Conservation (phyloP, 768 basidiomycete species). For the Lactifluus subvellereus region DNA sequence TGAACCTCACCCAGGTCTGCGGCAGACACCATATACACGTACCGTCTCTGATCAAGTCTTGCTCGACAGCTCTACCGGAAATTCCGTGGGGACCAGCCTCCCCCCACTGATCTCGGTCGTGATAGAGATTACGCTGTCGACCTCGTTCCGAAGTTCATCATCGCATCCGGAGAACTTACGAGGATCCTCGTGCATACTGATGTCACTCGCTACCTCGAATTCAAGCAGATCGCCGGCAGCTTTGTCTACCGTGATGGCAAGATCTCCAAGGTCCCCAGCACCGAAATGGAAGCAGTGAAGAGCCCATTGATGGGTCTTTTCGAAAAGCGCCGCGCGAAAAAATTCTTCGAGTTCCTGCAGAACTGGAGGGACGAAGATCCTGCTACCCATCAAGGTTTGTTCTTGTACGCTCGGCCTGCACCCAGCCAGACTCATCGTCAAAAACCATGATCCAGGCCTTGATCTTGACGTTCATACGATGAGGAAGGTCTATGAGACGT, state of each 20-base stretch:
- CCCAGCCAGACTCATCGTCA: not conserved
- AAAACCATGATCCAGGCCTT: slow-evolving; percentile 48
- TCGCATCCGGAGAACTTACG: slow-evolving; percentile 94
- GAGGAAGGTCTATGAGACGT: slow-evolving; percentile 94
- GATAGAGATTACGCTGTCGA: slow-evolving; percentile 98
- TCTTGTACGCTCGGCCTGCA: not conserved
- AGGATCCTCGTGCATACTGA: slow-evolving; percentile 98
- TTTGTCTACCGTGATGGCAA: slow-evolving; percentile 95
- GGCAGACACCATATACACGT: slow-evolving; percentile 12
- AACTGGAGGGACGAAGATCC: slow-evolving; percentile 93
- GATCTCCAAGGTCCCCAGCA: slow-evolving; percentile 97
- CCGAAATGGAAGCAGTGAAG: slow-evolving; percentile 93
- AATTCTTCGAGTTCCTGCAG: slow-evolving; percentile 97
- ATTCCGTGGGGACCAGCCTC: slow-evolving; percentile 72
- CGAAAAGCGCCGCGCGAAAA: slow-evolving; percentile 96
- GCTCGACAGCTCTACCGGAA: slow-evolving; percentile 81
- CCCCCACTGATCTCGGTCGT: slow-evolving; percentile 83
- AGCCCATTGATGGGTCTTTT: slow-evolving; percentile 98
- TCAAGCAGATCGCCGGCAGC: slow-evolving; percentile 99
- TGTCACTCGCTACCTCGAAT: slow-evolving; percentile 97
- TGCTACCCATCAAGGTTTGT: slow-evolving; percentile 88
- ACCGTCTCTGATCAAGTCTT: slow-evolving; percentile 15
- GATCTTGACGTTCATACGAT: slow-evolving; percentile 88
- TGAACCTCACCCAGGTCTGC: slow-evolving; percentile 93
- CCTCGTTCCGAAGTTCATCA: slow-evolving; percentile 98